Evolutionary conservation across 371 early-diverging fungal species (phyloP), one percentile per base, ranked within the genome.

Genomic region (Mortierella sp.): DNA sequence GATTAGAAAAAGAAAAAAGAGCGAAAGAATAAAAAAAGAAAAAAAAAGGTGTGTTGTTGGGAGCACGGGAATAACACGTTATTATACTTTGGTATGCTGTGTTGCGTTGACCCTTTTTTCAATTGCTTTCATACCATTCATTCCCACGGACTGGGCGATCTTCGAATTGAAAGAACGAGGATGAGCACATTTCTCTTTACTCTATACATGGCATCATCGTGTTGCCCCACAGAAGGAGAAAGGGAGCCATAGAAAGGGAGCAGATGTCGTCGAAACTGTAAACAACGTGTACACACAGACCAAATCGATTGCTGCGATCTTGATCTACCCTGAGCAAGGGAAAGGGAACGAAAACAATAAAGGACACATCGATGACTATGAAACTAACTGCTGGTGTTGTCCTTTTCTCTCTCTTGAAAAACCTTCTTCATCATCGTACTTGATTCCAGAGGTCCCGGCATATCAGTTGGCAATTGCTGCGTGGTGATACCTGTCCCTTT

Each of bases 221-320:
- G 2, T 31, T 19, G 24, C 42, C 21, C 21, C 2, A 38, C 44
- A 68, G 44, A 68, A 24, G 9, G 1, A 60, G 10, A 31, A 31
- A 60, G 16, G 5, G 19, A 60, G 31, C 5, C 9, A 24, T 1
- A 54, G 24, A 54, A 54, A 2, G 58, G 50, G 55, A n/a, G 5
- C 34, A 19, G 63, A 63, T 34, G 9, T 2, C 31, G 26, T n/a
- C 54, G 24, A 14, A 57, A 57, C 11, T 13, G 0, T 7, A 19
- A 34, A 14, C 31, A 54, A 50, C n/a, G 73, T 73, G 54, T 50
- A 54, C 14, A 52, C 73, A 73, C 73, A 6, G 54, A 38, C 54
- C 38, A 24, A 68, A 68, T 68, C 68, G 68, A 68, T 68, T 68
- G 42, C 68, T 68, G 42, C n/a, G 68, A 68, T 68, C 68, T 38